Evolutionary conservation across 1,284 basidiomycete species (phyloP).

Genomic region (Fomitopsis palustris): DNA sequence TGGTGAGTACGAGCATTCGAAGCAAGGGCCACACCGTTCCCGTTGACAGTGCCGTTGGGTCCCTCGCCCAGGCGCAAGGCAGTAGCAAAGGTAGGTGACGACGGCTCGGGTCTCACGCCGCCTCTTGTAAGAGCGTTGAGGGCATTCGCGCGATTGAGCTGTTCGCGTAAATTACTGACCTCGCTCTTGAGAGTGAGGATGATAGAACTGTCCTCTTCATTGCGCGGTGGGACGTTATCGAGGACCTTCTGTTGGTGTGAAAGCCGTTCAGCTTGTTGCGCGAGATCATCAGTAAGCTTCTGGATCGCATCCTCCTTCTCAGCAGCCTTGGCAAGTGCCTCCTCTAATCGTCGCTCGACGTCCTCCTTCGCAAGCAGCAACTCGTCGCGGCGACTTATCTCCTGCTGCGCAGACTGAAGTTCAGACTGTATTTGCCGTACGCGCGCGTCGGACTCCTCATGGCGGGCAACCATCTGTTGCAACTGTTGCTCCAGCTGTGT

Average conservation of each 20-base stretch:
- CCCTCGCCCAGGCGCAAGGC: constrained; percentile 53
- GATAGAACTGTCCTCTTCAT: constrained; percentile 79
- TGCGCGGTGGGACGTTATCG: constrained; percentile 57
- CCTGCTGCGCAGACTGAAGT: constrained; percentile 71
- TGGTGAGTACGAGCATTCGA: constrained; percentile 54
- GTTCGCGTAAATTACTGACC: constrained; percentile 88
- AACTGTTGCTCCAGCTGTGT: constrained; percentile 83
- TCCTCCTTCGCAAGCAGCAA: constrained; percentile 77
- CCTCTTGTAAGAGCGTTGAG: constrained; percentile 80
- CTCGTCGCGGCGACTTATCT: constrained; percentile 74
- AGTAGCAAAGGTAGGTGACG: constrained; percentile 81
- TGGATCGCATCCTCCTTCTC: constrained; percentile 87
- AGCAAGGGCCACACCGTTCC: constrained; percentile 23
- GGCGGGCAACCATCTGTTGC: constrained; percentile 79
- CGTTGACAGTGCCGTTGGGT: constrained; percentile 31
- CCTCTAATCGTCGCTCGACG: constrained; percentile 80
- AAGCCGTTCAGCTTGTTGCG: constrained; percentile 71
- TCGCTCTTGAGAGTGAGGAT: constrained; percentile 90
- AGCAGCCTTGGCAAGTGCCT: constrained; percentile 67
- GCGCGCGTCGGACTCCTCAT: constrained; percentile 85
- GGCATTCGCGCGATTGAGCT: constrained; percentile 92
- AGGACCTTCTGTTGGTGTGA: constrained; percentile 77
- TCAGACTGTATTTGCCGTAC: constrained; percentile 75
- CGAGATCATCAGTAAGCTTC: constrained; percentile 77
- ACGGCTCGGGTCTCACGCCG: constrained; percentile 57